Percentiles rank a stretch among this genome's conserved stretches.
Conservation (phyloP, 768 basidiomycete species). For the Hirschioporus abietinus region DNA sequence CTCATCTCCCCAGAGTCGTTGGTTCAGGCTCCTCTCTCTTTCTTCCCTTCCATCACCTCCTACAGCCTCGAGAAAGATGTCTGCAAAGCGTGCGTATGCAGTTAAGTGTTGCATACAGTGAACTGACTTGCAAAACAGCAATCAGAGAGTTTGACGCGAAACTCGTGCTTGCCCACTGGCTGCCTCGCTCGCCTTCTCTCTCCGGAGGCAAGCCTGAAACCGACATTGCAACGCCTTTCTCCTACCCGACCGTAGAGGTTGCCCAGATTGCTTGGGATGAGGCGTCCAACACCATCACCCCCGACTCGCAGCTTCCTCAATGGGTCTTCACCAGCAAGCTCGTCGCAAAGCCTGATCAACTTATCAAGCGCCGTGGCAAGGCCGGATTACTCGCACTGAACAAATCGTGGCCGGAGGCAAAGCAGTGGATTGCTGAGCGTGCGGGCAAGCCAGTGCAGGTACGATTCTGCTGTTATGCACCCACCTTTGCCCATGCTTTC, state of each 20-base stretch:
- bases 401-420: conserved; percentile 87
- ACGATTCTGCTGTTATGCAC: conserved; percentile 20
- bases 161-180: conserved; percentile 96
- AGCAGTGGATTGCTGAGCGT: conserved; percentile 77
- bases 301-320: conserved; percentile 57
- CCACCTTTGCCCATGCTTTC: neutral
- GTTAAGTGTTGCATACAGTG: neutral
- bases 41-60: neutral
- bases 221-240: conserved; percentile 48
- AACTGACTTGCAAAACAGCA: conserved; percentile 31
- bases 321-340: conserved; percentile 87
- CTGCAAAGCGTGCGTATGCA: conserved; percentile 21
- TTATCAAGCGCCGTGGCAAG: conserved; percentile 99
- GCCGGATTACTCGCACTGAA: conserved; percentile 92
- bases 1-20: neutral
- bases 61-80: conserved; percentile 14
- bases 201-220: conserved; percentile 25
- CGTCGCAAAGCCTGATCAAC: conserved; percentile 95
- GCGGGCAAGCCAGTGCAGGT: conserved; percentile 94
- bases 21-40: neutral
- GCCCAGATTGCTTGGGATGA: conserved; percentile 81
- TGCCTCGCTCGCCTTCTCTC: conserved; percentile 73
- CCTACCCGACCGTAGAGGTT: conserved; percentile 65
- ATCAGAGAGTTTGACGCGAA: conserved; percentile 99
- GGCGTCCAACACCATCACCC: conserved; percentile 52